Evolutionary conservation across 352 stramenopile genomes (phyloP), one percentile per base, ranked within the genome.

Genomic region (Globisporangium megalacanthum): DNA sequence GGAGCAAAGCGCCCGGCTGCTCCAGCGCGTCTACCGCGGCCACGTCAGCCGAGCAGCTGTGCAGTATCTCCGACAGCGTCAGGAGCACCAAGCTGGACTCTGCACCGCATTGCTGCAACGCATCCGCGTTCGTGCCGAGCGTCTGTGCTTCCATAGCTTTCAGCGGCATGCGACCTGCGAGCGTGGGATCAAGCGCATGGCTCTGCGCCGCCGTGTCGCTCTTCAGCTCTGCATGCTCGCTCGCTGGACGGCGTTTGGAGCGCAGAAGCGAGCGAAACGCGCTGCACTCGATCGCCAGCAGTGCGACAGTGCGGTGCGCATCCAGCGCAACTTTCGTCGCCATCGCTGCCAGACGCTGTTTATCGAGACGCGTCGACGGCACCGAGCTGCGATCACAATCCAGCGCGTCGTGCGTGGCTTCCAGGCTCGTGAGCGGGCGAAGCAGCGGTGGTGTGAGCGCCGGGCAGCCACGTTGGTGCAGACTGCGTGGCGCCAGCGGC

Each of bases 281-380:
- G 64, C 67, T 19, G 70, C 63, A 35, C 59, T 70, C 0, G 13
- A 72, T 1, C 64, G 69, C 20, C 66, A 67, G 1, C 65, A 64
- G 14, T 76, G 81, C 36, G 49, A 71, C 10, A 76, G 65, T 13
- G 76, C 81, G 8, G 61, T 72, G 8, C 22, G 73, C 10, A 94
- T 96, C 42, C 86, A 96, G 56, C 72, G 82, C 15, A 73, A 84
- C 31, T 90, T 73, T 53, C 75, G 78, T 4, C 74, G 79, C 0
- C 70, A 88, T 52, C 54, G 60, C 6, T 90, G 79, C 17, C 72
- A 89, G 54, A 37, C 58, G 1, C 14, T 67, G 7, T 94, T 94
- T 52, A 66, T 53, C 20, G 54, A 60, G 14, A 62, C 52, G 6
- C 39, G 89, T 1, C 48, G 39, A 0, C 52, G 60, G 0, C 66